These are phyloP conservation scores for Anthoceros angustus DNA, from an alignment of 225 moss, liverwort and hornwort genomes.

Conservation along the genomic window DNA sequence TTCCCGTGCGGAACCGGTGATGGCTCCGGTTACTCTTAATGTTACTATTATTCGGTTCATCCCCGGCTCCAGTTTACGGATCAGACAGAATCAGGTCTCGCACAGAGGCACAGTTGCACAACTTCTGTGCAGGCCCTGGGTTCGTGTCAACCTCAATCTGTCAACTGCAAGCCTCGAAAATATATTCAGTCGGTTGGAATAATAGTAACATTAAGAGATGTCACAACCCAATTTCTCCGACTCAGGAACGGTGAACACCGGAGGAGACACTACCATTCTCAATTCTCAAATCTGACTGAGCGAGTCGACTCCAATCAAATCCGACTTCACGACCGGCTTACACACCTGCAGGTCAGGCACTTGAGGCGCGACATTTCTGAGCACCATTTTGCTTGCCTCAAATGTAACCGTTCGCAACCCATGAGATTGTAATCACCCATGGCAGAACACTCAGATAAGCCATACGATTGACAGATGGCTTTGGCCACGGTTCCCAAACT, in stretches of 20 bases:
- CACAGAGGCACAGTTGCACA: too few relatives aligned
- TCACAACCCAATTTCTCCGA: neutral
- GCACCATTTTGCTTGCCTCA: slow-evolving; percentile 31
- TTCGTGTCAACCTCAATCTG: too few relatives aligned
- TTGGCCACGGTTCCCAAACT: neutral
- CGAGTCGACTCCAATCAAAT: neutral
- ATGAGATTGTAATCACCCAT: slow-evolving; percentile 16
- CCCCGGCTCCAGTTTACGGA: too few relatives aligned
- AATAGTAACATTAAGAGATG: neutral
- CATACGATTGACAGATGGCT: neutral
- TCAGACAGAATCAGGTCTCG: too few relatives aligned
- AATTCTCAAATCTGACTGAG: too few relatives aligned
- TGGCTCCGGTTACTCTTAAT: too few relatives aligned
- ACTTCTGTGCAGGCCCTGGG: too few relatives aligned
- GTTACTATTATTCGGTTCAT: too few relatives aligned
- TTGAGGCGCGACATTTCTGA: slow-evolving; percentile 32
- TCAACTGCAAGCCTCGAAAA: too few relatives aligned
- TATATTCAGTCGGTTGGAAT: too few relatives aligned
- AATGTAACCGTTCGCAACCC: slow-evolving; percentile 36
- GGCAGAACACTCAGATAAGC: neutral
- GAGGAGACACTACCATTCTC: neutral
- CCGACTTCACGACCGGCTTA: neutral
- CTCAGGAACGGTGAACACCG: neutral
- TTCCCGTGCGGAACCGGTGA: too few relatives aligned
- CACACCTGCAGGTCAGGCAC: slow-evolving; percentile 33